phyloP scores from a whole-genome alignment of 768 basidiomycete species.

The Ramaria rubella region DNA sequence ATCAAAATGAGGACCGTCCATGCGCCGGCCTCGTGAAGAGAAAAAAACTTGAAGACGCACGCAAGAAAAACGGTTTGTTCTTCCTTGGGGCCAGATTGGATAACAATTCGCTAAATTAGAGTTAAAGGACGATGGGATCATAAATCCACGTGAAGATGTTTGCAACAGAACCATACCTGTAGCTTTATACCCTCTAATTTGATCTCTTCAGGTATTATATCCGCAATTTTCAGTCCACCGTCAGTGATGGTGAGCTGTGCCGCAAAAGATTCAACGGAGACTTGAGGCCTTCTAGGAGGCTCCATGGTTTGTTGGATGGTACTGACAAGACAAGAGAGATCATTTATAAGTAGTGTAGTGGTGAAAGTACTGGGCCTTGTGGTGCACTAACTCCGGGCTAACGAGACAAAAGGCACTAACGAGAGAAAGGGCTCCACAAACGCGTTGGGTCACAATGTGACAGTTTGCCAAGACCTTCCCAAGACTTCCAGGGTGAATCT shows the following conservation, averaged over 20 bases:
- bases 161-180: not conserved
- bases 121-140: not conserved
- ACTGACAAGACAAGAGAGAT: no score
- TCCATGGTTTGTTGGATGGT: no score
- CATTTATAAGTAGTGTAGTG: no score
- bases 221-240: not conserved
- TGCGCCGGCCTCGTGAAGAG: not conserved
- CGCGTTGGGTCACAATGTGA: no score
- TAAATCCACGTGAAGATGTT: not conserved
- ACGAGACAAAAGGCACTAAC: no score
- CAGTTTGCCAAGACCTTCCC: no score
- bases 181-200: not conserved
- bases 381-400: no score
- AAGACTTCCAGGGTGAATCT: no score
- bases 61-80: not conserved
- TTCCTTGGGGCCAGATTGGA: not conserved
- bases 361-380: no score
- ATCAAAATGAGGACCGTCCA: not conserved
- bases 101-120: not conserved
- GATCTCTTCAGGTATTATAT: not conserved
- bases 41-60: no score
- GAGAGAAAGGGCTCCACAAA: no score
- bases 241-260: not conserved
- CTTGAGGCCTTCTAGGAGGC: no score
- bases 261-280: not conserved